Base-by-base conservation (phyloP, 768 basidiomycete species). In the Mycena polygramma region DNA sequence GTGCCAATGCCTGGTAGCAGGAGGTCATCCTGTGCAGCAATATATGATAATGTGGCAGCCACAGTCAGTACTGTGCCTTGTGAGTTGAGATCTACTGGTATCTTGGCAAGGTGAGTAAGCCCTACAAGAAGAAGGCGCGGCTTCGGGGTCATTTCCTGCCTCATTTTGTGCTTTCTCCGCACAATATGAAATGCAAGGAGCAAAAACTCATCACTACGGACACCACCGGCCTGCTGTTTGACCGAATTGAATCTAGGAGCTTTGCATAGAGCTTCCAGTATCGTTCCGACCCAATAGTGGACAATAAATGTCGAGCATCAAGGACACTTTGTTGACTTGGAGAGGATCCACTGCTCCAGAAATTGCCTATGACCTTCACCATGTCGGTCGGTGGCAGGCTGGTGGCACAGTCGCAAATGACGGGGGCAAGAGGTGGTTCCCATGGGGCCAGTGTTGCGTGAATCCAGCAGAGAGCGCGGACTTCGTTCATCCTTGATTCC, bases 171-270 rank as follows among this genome's bases (percentile, higher is more conserved):
- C n/a, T n/a, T 26, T 61, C 30, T n/a, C 30, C 17, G 45, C 59
- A 61, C 46, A 61, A 30, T 11, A 37, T 22, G 51, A 49, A 35
- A 49, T 61, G 59, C 48, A 61, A 30, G 10, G 59, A 49, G 37
- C 46, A 61, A 49, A 49, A 59, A 10, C 45, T 26, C n/a, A 45
- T n/a, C 37, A 43, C 20, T 45, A 1, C 24, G 6, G 10, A 43
- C 4, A 14, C 22, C 7, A 11, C 30, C 41, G 24, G 45, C 57
- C 24, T 59, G 41, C 36, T 36, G 35, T 61, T 46, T 11, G 41
- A 45, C 57, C 30, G 57, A 14, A 61, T 36, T n/a, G 30, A 36
- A 2, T 61, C 48, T 2, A 61, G 46, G 6, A 61, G 48, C 49
- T 7, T 61, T 30, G 15, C 7, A 51, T 61, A 49, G 46, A 61